Evolutionary conservation across 164 flowering plant species (phyloP), one percentile per base, ranked within the genome.

Genomic region (Liriodendron chinense): DNA sequence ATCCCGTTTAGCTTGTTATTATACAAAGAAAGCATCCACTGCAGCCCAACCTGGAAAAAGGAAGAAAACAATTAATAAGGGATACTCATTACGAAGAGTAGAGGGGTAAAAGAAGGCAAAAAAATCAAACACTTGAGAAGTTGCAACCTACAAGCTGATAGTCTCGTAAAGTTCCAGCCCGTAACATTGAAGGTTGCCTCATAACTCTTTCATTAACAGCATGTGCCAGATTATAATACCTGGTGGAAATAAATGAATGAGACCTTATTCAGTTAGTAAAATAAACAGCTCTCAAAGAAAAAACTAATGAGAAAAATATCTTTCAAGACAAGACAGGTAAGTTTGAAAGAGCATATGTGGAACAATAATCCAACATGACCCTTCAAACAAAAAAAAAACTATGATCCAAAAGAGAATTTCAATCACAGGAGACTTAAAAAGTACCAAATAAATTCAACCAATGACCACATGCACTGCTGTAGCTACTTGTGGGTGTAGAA

Each of bases 11-110:
- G 74, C 78, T 96, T 96, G 84, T 96, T 96, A 84, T 96, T 96
- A 71, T 96, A 96, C 80, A 96, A 85, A 20, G 99, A 96, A 74
- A 96, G 95, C 98, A 96, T 96, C 99, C 99, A 96, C 76, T 96
- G 99, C 83, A 96, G 86, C 49, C 99, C 99, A 87, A 96, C 97
- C 99, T 96, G 88, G 77, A 72, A 34, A 75, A 24, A 16, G 12
- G 12, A 18, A 28, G 56, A 16, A 56, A 49, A 65, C 34, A 28
- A 28, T 28, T 28, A 28, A 28, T 5, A 28, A 6, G 43, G 43
- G 48, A 62, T 57, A 12, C 69, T 28, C n/a, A 26, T 9, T 43
- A 43, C 23, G 65, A 25, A 50, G 26, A 64, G 64, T 22, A 68
- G 72, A 50, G 57, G 68, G 2, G 1, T 70, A 63, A 43, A 50